These are phyloP conservation scores for Fusarium succisae DNA, from an alignment of 2,329 filamentous ascomycete genomes.

Conservation along the genomic window DNA sequence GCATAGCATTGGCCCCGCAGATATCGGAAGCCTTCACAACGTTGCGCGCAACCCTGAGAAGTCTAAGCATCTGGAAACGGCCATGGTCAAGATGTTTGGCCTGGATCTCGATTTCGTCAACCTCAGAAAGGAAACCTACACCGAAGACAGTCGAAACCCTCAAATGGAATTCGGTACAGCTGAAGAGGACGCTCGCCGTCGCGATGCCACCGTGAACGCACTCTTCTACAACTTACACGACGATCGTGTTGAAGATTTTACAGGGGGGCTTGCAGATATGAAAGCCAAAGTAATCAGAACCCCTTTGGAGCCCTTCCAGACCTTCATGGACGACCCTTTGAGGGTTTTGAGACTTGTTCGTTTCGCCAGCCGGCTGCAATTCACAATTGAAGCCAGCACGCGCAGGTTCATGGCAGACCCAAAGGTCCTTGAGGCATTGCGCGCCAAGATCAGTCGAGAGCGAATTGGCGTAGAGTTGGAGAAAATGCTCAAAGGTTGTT, in stretches of 20 bases:
- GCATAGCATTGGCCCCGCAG: constrained; percentile 65
- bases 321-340: constrained; percentile 93
- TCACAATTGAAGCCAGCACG: constrained; percentile 76
- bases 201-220: constrained; percentile 94
- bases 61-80: constrained; percentile 94
- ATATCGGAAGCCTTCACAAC: constrained; percentile 82
- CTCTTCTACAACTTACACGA: constrained; percentile 95
- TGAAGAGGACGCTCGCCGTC: constrained; percentile 85
- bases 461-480: constrained; percentile 86
- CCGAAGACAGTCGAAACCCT: constrained; percentile 88
- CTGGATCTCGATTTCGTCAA: constrained; percentile 96
- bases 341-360: constrained; percentile 86
- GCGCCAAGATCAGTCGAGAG: constrained; percentile 90
- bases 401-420: constrained; percentile 78
- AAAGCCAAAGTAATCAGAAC: constrained; percentile 78
- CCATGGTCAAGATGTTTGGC: constrained; percentile 84
- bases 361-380: constrained; percentile 86
- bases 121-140: constrained; percentile 89
- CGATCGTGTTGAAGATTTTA: constrained; percentile 84
- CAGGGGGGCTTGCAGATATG: constrained; percentile 81
- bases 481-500: constrained; percentile 83
- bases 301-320: constrained; percentile 86
- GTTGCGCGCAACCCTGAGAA: constrained; percentile 94
- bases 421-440: constrained; percentile 83
- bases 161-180: constrained; percentile 94